Evolutionary conservation across 2,329 filamentous ascomycete genomes (phyloP), one percentile per base, ranked within the genome.

Genomic region (Cordyceps farinosa): DNA sequence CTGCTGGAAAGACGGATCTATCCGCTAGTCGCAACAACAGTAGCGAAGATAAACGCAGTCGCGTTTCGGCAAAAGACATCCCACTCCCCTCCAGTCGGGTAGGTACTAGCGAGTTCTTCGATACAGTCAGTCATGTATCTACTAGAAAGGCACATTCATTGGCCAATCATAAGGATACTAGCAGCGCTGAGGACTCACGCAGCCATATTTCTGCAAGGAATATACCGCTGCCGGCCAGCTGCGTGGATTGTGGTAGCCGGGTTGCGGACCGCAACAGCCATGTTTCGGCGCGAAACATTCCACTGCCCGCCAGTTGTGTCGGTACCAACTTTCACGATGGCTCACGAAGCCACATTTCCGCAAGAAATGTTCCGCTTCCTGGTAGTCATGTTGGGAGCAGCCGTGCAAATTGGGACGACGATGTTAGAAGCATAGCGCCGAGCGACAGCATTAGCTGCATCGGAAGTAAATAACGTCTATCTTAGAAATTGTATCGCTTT

Each of bases 371-470:
- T 9, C 51, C 59, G 29, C 32, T 61, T 48, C 59, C 59, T 8
- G 59, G 59, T 22, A 61, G 80, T 61, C 72, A 72, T 3, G 71
- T 73, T 4, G 78, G 79, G 11, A 77, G 75, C 63, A 78, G 77
- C 57, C 72, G 77, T 44, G 74, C 73, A 9, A 70, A 73, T 47
- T 78, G 76, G 72, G 79, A 82, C 10, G 79, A 82, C 45, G 83
- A 85, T 66, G 73, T 75, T 58, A 79, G 77, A 55, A 86, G 83
- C 67, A 75, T 88, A 42, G 83, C 80, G 50, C 85, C 85, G 1
- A 82, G 80, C 68, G 85, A 88, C 70, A 87, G 85, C 69, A 85
- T 88, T 62, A 87, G 84, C 70, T 84, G 82, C 67, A 78, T 87
- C n/a, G 85, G 84, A n/a, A 52, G 42, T 22, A 61, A 40, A 55